phyloP scores from a whole-genome alignment of 306 rosid genomes.

The Sicyos baderoa region DNA sequence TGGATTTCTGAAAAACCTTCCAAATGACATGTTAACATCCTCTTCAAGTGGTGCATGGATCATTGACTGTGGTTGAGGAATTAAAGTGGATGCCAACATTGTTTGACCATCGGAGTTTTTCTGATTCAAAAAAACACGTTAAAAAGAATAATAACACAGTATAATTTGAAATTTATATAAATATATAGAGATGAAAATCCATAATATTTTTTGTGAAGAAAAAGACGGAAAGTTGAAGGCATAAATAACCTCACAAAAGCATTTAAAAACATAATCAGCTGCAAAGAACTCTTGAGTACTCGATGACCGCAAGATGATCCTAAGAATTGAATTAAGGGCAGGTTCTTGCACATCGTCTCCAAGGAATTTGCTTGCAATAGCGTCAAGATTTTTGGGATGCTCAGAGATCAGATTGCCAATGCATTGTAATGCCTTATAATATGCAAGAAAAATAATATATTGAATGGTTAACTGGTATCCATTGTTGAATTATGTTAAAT shows the following conservation, averaged over 20 bases:
- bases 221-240: conserved; percentile 14
- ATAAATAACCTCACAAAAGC: conserved; percentile 80
- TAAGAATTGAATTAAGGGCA: conserved; percentile 74
- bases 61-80: conserved; percentile 76
- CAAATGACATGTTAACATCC: conserved; percentile 88
- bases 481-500: background rate
- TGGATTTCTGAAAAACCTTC: conserved; percentile 56
- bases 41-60: conserved; percentile 62
- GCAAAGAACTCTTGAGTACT: conserved; percentile 77
- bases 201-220: background rate
- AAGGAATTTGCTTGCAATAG: conserved; percentile 66
- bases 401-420: conserved; percentile 73
- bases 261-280: conserved; percentile 73
- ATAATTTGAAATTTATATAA: conserved; percentile 3
- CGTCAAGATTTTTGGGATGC: conserved; percentile 66
- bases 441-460: conserved; percentile 17
- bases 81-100: conserved; percentile 85
- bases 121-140: conserved; percentile 42
- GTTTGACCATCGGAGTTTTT: conserved; percentile 72
- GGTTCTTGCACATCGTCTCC: conserved; percentile 85
- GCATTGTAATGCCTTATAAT: conserved; percentile 64
- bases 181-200: conserved; percentile 8
- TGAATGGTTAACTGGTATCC: background rate
- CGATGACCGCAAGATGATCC: conserved; percentile 78
- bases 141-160: conserved; percentile 3